A percentile compares a stretch with the other conserved stretches of the same genome.
These are phyloP conservation scores for Fusarium pseudograminearum DNA, from an alignment of 2,329 filamentous ascomycete species.

Conservation along the genomic window DNA sequence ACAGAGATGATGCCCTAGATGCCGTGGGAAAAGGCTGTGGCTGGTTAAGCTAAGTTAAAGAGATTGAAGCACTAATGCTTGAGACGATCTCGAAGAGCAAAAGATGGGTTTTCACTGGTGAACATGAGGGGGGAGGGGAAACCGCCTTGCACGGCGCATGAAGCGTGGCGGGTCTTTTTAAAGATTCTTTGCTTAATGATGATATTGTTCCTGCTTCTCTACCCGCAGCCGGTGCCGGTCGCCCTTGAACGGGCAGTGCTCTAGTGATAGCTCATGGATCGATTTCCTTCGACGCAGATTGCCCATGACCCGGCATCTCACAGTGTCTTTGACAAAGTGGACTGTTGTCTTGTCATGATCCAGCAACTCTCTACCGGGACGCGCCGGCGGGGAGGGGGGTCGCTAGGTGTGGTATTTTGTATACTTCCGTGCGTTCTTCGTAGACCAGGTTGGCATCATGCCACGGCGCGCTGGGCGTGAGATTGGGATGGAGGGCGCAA, in stretches of 20 bases:
- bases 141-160: constrained; percentile 39
- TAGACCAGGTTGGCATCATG: constrained; percentile 43
- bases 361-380: constrained; percentile 42
- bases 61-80: constrained; percentile 32
- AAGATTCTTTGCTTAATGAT: constrained; percentile 31
- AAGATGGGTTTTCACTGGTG: constrained; percentile 38
- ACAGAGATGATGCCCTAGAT: constrained; percentile 22
- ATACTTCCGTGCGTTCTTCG: constrained; percentile 36
- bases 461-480: constrained; percentile 39
- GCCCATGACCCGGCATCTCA: constrained; percentile 27
- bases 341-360: constrained; percentile 46
- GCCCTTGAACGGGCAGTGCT: constrained; percentile 8
- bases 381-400: constrained; percentile 42
- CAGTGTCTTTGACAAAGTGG: constrained; percentile 42
- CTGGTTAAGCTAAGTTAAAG: constrained; percentile 27
- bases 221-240: constrained; percentile 1
- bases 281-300: constrained; percentile 25
- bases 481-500: constrained; percentile 27
- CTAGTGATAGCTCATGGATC: constrained; percentile 29
- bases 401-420: constrained; percentile 23
- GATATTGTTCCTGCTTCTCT: constrained; percentile 10
- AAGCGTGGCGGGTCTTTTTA: constrained; percentile 44
- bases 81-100: constrained; percentile 31
- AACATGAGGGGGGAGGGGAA: constrained; percentile 30
- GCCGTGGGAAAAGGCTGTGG: constrained; percentile 25